Conservation (phyloP, 148 eudicot genomes). For the Silene conica region DNA sequence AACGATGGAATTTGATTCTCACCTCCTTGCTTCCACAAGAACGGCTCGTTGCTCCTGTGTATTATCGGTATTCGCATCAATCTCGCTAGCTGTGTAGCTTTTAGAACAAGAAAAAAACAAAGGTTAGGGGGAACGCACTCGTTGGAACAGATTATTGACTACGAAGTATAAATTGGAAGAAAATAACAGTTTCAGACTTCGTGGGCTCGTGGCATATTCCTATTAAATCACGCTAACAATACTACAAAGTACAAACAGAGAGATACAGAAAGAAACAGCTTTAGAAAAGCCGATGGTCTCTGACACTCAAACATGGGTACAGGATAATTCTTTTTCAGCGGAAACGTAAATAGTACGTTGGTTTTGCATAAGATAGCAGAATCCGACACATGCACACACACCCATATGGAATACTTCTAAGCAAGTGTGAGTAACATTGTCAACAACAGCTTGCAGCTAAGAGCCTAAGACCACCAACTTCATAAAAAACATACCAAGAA, state of each 20-base stretch:
- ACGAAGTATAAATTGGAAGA: neutral
- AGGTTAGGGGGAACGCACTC: neutral
- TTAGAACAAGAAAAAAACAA: neutral
- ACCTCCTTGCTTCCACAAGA: constrained; percentile 84
- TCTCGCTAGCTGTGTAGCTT: constrained; percentile 55
- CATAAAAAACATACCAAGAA: neutral
- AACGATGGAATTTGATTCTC: constrained; percentile 7
- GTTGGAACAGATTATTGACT: neutral
- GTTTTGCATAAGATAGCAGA: too few species aligned
- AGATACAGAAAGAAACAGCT: neutral
- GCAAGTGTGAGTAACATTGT: too few species aligned
- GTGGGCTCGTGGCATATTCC: neutral
- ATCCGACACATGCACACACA: too few species aligned
- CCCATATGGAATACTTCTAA: too few species aligned
- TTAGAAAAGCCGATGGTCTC: neutral
- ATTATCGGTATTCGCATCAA: constrained; percentile 47
- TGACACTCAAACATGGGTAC: too few species aligned
- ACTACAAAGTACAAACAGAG: neutral
- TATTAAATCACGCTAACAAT: neutral
- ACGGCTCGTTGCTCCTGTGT: constrained; percentile 65
- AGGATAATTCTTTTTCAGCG: too few species aligned
- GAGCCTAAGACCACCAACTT: neutral
- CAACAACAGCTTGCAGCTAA: neutral
- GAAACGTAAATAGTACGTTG: too few species aligned
- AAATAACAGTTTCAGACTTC: neutral